phyloP scores from a whole-genome alignment of 345 rosid species.

The Citrus maxima region DNA sequence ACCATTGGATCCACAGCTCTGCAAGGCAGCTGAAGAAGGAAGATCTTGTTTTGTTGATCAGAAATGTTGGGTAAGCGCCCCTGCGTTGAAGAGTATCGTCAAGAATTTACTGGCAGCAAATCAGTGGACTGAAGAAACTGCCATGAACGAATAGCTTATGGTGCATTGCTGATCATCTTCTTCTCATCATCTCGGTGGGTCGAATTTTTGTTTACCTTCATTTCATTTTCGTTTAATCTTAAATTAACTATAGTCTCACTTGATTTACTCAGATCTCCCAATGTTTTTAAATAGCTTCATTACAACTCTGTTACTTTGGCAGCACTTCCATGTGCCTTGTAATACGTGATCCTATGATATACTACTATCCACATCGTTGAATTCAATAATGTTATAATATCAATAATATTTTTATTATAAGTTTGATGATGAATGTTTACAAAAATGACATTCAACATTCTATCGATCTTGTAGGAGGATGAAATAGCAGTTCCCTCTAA shows the following conservation, averaged over 20 bases:
- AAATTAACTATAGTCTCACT: background rate
- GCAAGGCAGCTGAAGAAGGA: conserved; percentile 86
- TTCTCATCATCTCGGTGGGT: background rate
- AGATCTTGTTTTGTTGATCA: conserved; percentile 73
- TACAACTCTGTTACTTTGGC: background rate
- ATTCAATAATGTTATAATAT: too few species aligned
- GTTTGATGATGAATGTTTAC: too few species aligned
- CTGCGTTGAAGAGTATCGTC: conserved; percentile 48
- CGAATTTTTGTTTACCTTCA: background rate
- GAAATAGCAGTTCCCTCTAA: too few species aligned
- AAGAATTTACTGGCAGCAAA: background rate
- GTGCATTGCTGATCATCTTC: background rate
- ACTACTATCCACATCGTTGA: background rate
- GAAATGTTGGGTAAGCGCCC: conserved; percentile 65
- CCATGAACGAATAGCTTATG: conserved; percentile 1
- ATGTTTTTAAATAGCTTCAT: background rate
- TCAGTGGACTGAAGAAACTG: background rate
- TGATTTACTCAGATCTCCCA: background rate
- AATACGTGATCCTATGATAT: background rate
- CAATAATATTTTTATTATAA: too few species aligned
- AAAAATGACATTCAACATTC: too few species aligned
- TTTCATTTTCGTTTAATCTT: background rate
- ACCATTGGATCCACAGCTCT: conserved; percentile 84
- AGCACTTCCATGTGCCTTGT: background rate
- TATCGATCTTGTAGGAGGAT: too few species aligned